A percentile compares a stretch with the other conserved stretches of the same genome.
Evolutionary conservation across 371 early-diverging fungal genomes (phyloP).

Genomic region (Rhizopus stolonifer): DNA sequence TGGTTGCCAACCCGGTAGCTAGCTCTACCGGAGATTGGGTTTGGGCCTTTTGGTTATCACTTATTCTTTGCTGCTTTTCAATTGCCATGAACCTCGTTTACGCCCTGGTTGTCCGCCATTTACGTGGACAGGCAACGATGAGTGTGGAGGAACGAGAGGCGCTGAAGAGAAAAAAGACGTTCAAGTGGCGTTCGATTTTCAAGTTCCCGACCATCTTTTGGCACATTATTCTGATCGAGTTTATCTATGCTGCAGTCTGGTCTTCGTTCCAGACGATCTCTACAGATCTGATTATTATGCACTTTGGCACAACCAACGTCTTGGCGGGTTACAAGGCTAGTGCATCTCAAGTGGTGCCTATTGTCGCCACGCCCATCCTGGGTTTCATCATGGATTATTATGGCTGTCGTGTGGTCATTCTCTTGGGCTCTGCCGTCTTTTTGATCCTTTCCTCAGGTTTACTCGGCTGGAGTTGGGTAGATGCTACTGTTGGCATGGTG

Average conservation of each 20-base stretch:
- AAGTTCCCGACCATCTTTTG: slow-evolving; percentile 53
- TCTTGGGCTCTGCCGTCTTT: slow-evolving; percentile 40
- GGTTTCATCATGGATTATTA: slow-evolving; percentile 55
- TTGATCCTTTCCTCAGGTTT: slow-evolving; percentile 44
- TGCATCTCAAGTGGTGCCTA: slow-evolving; percentile 53
- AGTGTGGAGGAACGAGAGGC: slow-evolving; percentile 22
- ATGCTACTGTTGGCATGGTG: slow-evolving; percentile 49
- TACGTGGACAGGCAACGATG: slow-evolving; percentile 29
- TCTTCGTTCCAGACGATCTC: slow-evolving; percentile 53
- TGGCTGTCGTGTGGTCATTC: slow-evolving; percentile 46
- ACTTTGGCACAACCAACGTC: slow-evolving; percentile 36
- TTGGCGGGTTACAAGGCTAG: slow-evolving; percentile 57
- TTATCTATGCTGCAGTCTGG: slow-evolving; percentile 56
- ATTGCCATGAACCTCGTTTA: slow-evolving; percentile 47
- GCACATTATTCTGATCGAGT: slow-evolving; percentile 46
- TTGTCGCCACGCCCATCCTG: slow-evolving; percentile 54
- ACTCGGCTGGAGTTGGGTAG: slow-evolving; percentile 42
- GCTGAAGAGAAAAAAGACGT: slow-evolving; percentile 36
- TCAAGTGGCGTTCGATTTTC: slow-evolving; percentile 40
- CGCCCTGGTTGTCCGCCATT: slow-evolving; percentile 38
- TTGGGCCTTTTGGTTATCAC: slow-evolving; percentile 53
- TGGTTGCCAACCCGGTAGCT: slow-evolving; percentile 45
- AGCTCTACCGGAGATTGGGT: slow-evolving; percentile 47
- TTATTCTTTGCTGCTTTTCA: slow-evolving; percentile 48
- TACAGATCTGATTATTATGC: slow-evolving; percentile 43